These are phyloP conservation scores for Nannochloropsis oceanica DNA, from an alignment of 108 stramenopile species.

Conservation along the genomic window DNA sequence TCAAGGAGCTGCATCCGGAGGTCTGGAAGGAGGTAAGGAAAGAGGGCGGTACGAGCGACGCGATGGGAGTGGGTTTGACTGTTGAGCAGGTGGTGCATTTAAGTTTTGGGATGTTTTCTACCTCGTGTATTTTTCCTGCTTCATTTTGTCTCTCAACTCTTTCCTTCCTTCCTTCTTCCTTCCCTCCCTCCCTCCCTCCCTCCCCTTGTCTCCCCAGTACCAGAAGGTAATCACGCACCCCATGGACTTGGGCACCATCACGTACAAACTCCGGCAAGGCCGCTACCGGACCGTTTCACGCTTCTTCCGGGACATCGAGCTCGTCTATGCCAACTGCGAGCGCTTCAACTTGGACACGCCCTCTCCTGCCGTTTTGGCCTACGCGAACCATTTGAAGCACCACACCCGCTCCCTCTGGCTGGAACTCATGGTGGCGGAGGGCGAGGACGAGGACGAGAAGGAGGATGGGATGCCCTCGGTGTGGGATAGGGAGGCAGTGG, in stretches of 20 bases:
- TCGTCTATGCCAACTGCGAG: neutral
- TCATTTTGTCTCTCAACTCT: too few species aligned
- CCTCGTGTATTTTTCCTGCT: too few species aligned
- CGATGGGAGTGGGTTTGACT: too few species aligned
- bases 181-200: neutral
- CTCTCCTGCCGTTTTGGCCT: neutral
- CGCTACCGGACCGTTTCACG: neutral
- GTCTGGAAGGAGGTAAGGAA: neutral
- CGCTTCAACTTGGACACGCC: neutral
- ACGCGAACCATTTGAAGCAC: neutral
- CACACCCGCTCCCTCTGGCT: neutral
- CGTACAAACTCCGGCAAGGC: neutral
- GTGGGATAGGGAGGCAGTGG: neutral
- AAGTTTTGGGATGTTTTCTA: too few species aligned
- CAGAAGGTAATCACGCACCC: neutral
- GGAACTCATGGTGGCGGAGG: neutral
- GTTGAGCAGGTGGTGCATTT: too few species aligned
- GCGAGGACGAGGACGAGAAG: neutral
- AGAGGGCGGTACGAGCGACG: neutral
- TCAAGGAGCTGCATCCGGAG: neutral
- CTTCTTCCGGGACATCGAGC: neutral
- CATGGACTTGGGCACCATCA: neutral
- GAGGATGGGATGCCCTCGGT: neutral
- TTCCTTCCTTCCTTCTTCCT: neutral
- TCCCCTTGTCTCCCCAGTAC: neutral